Base-by-base conservation (phyloP, 2,329 filamentous ascomycete species). In the Ustulina deusta region DNA sequence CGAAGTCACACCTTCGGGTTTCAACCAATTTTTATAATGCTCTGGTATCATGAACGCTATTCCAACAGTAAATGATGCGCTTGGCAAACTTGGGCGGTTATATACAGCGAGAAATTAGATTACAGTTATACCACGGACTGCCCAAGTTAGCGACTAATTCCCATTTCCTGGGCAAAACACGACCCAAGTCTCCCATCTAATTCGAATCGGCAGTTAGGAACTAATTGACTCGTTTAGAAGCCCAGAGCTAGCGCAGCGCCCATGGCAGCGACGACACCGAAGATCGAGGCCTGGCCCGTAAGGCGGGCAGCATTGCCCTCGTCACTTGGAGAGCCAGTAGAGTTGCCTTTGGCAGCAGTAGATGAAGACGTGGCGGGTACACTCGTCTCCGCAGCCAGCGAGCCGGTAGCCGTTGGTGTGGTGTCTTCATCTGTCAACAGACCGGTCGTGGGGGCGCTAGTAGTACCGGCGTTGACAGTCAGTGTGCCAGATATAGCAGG, bases 231-330 rank as follows among this genome's bases (percentile, higher is more conserved):
- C n/a, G 22, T 42, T 57, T 72, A 76, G 61, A 72, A 73, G 60
- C 74, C 72, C 6, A 75, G 70, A 46, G 68, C 67, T 13, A 76
- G 64, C 20, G 72, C 71, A 27, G 68, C 71, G 29, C 58, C 75
- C 29, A 77, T 70, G n/a, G 74, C 75, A 40, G 73, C 49, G 4
- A 75, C 68, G 48, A 75, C 70, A 13, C 72, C 72, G 11, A 76
- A 66, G 13, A 77, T 60, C 2, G 75, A 75, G 52, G 73, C 68
- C 20, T 68, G 57, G 32, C 68, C 58, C 13, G 48, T 42, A 20
- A 70, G 48, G 27, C 68, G 68, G 17, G 69, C 69, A 34, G 64
- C 66, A 36, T 66, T 68, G 7, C 34, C 66, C 9, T 64, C 46
- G 4, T 69, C 63, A 25, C 64, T 42, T 10, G 40, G 55, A n/a